Base-by-base conservation (phyloP, 2,329 filamentous ascomycete species). In the Xylaria sp. region DNA sequence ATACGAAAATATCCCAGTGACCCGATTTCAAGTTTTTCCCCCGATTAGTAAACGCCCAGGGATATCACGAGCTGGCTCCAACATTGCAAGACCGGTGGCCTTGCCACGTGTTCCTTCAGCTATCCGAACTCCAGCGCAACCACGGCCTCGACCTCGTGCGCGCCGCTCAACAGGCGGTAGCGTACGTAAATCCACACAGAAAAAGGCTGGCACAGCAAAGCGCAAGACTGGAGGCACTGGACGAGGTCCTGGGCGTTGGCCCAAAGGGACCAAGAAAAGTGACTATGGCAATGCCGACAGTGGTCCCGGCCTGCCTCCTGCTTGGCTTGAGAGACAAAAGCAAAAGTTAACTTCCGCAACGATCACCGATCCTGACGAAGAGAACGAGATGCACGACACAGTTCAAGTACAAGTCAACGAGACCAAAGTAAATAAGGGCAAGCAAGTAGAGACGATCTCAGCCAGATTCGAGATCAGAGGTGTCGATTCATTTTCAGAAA, bases 1-100 rank as follows among this genome's bases (percentile, higher is more conserved):
- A 2, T 89, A 89, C 74, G 81, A 81, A 15, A 79, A 82, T 57
- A 91, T 96, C 31, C 92, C 92, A 2, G 83, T 89, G 0, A 89
- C 84, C 1, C 88, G 93, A 40, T 97, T 93, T 78, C 91, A 94
- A 74, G 88, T 96, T 48, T 95, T 92, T 75, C 93, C 93, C 9
- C 88, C 91, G 0, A 81, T 92, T 9, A 82, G 82, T 60, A 84
- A 87, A 26, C 83, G 87, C 6, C 76, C 80, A 17, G 84, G 85
- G 53, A 82, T 86, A 17, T 77, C 81, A 11, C 82, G 86, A 23
- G 77, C 80, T 23, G 81, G 79, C 7, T 80, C 83, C 2, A 77
- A 78, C 46, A 80, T 85, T 23, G 79, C 83, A 3, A 70, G 73
- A 44, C 70, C 77, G 20, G 66, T 76, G 5, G 57, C 75, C 46